phyloP scores from a whole-genome alignment of 345 rosid species.

The Hirschfeldia incana region DNA sequence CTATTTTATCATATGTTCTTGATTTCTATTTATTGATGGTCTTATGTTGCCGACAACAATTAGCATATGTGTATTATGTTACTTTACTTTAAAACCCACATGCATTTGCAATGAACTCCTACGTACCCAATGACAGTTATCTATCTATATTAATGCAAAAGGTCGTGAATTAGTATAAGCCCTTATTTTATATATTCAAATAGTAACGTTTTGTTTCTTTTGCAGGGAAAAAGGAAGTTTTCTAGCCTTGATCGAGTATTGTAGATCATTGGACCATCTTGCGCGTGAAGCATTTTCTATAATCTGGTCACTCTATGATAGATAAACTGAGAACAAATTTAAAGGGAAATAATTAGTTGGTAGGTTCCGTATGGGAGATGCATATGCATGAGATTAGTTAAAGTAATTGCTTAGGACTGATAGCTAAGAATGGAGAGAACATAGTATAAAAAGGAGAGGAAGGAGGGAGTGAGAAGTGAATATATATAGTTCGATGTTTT shows the following conservation, averaged over 20 bases:
- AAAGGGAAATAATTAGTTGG: constrained; percentile 18
- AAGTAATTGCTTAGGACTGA: not conserved
- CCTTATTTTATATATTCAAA: constrained; percentile 4
- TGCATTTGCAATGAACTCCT: constrained; percentile 29
- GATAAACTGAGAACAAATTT: constrained; percentile 19
- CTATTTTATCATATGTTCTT: constrained; percentile 2
- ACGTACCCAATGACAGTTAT: constrained; percentile 1
- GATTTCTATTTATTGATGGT: not conserved
- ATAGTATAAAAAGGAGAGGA: constrained; percentile 23
- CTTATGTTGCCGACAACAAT: not conserved
- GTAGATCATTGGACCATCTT: constrained; percentile 22
- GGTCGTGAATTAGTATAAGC: not conserved
- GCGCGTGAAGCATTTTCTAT: constrained; percentile 26
- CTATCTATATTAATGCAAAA: not conserved
- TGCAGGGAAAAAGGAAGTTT: not conserved
- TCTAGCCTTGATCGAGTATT: not conserved
- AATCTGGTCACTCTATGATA: constrained; percentile 24
- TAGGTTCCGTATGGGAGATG: constrained; percentile 29
- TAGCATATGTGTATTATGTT: not conserved
- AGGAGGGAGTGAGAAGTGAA: constrained; percentile 7
- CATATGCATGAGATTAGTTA: constrained; percentile 31
- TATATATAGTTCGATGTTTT: constrained; percentile 26
- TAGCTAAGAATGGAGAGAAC: constrained; percentile 13
- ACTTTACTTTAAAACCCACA: constrained; percentile 10
- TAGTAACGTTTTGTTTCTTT: not conserved